These are phyloP conservation scores for Cyclotella cryptica DNA, from an alignment of 108 stramenopile genomes.

Conservation along the genomic window DNA sequence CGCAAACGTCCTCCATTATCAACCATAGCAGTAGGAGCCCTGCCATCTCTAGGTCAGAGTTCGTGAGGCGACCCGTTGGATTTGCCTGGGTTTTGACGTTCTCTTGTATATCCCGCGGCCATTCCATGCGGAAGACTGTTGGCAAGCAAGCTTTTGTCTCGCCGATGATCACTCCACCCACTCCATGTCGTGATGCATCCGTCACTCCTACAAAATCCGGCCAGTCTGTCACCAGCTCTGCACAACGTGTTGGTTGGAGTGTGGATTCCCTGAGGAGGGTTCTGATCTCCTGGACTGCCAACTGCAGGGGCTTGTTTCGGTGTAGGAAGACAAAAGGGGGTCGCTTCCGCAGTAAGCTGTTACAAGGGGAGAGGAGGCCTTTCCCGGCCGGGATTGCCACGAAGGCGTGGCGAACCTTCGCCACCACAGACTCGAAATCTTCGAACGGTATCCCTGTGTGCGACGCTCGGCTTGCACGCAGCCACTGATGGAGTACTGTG, in stretches of 20 bases:
- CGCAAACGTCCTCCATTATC: slow-evolving; percentile 13
- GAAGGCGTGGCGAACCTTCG: slow-evolving; percentile 9
- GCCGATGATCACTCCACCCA: slow-evolving; percentile 35
- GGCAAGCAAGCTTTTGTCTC: neutral
- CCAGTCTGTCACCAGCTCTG: neutral
- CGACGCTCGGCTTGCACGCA: neutral
- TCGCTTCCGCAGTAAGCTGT: neutral
- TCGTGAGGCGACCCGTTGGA: slow-evolving; percentile 29
- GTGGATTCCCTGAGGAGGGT: neutral
- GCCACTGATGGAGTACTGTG: neutral
- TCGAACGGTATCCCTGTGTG: neutral
- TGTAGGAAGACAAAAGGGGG: neutral
- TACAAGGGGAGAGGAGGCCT: slow-evolving; percentile 1
- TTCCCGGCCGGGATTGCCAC: slow-evolving; percentile 11
- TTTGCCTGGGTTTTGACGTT: slow-evolving; percentile 30
- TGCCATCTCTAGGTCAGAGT: slow-evolving; percentile 47
- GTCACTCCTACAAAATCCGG: slow-evolving; percentile 17
- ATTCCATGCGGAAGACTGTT: slow-evolving; percentile 14
- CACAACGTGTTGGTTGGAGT: slow-evolving; percentile 6
- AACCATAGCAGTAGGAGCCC: slow-evolving; percentile 21
- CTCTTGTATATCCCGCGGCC: slow-evolving; percentile 27
- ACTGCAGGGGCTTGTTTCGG: neutral
- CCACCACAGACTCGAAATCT: neutral
- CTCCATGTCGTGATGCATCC: slow-evolving; percentile 30
- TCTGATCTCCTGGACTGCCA: neutral